Evolutionary conservation across 345 rosid genomes (phyloP).

Genomic region (Eucalyptus curtisii): DNA sequence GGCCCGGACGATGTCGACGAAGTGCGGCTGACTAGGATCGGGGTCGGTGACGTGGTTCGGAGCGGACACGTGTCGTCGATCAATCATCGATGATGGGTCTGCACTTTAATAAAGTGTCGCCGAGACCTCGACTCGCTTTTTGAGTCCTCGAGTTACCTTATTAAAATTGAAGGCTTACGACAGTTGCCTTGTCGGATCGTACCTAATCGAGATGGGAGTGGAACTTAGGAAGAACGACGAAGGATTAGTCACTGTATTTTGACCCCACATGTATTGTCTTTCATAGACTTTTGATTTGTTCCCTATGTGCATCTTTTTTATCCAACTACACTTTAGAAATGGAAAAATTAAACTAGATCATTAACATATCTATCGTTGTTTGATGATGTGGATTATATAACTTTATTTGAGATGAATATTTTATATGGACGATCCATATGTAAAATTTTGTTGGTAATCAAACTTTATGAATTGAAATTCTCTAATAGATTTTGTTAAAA

Average conservation of each 20-base stretch:
- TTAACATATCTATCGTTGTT: neutral
- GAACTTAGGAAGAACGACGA: no score
- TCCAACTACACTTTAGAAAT: neutral
- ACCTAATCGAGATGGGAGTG: neutral
- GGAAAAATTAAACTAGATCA: neutral
- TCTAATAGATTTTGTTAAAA: neutral
- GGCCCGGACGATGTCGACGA: neutral
- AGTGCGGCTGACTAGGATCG: neutral
- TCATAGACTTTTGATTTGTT: accelerated
- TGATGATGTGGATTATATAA: neutral
- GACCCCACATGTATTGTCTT: accelerated
- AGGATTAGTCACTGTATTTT: neutral
- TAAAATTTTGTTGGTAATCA: neutral
- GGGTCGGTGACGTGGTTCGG: neutral
- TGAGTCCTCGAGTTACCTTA: no score
- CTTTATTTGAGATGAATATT: neutral
- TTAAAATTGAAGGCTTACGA: neutral
- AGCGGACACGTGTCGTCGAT: neutral
- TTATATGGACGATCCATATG: no score
- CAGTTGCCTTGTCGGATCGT: neutral
- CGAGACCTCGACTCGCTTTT: neutral
- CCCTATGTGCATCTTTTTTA: neutral
- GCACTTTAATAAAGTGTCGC: neutral
- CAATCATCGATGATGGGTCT: no score
- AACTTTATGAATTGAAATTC: neutral